Percentiles rank a stretch among this genome's conserved stretches.
Conservation (phyloP, 345 rosid species). For the Pistacia vera region DNA sequence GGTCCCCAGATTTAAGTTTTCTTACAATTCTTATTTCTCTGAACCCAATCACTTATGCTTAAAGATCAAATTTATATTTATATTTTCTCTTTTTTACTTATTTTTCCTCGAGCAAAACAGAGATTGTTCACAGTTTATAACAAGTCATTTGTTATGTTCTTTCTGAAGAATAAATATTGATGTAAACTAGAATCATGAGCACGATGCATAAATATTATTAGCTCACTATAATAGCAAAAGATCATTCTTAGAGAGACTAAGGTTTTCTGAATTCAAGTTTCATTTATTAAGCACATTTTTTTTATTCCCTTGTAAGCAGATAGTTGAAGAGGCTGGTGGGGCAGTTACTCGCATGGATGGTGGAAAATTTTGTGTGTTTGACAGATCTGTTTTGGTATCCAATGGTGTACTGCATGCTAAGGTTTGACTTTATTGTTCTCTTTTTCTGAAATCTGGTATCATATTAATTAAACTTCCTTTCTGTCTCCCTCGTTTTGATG, state of each 20-base stretch:
- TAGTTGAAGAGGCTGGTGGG: slow-evolving; percentile 98
- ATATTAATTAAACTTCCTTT: neutral
- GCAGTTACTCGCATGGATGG: slow-evolving; percentile 89
- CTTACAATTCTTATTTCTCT: neutral
- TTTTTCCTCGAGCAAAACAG: neutral
- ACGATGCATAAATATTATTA: neutral
- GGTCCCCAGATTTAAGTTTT: neutral
- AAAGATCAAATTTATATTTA: neutral
- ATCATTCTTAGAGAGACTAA: neutral
- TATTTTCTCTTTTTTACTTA: neutral
- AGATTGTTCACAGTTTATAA: neutral
- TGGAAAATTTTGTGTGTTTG: slow-evolving; percentile 78
- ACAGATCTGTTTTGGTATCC: slow-evolving; percentile 91
- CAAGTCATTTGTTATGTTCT: neutral
- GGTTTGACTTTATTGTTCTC: slow-evolving; percentile 40
- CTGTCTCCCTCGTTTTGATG: neutral
- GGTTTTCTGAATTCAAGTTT: slow-evolving; percentile 1
- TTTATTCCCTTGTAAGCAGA: slow-evolving; percentile 41
- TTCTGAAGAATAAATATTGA: neutral
- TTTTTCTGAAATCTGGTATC: neutral
- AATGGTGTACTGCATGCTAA: slow-evolving; percentile 81
- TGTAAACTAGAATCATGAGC: neutral
- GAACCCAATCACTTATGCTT: neutral
- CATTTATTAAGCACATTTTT: neutral
- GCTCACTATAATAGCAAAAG: neutral